Evolutionary conservation across 164 flowering plant species (phyloP), one percentile per base, ranked within the genome.

Genomic region (Chimonanthus praecox): DNA sequence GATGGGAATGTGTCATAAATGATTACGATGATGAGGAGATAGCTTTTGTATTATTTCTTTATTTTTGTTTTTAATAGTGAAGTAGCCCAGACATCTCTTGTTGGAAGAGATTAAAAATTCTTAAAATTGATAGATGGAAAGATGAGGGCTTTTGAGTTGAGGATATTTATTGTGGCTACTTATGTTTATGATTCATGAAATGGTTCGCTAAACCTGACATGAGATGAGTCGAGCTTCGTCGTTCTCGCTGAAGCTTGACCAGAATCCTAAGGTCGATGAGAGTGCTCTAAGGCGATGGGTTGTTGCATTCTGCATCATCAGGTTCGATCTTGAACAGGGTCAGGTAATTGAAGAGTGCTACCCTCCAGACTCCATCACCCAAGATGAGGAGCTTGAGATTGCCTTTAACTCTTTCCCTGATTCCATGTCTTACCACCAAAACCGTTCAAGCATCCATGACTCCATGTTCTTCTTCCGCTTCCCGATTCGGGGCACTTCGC

Each of bases 321-420:
- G 97, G 78, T 96, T 96, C 78, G 99, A 96, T 81, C 95, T 96
- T 7, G 97, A 96, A 72, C 98, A 89, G 68, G 99, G 99, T 63
- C 99, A 96, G 89, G 87, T 96, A 45, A 89, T 94, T 74, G 99
- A 96, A 78, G 97, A 96, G 77, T 92, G 96, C 78, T 91, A 84
- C 72, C 99, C 99, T 46, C 88, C 92, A 10, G 89, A 81, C 60
- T 85, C 84, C 73, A 82, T 96, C 70, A 79, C 88, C 47, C 89
- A 86, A 67, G 92, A 87, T 50, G 98, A 96, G 79, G 98, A 96
- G 78, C 90, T 91, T 50, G 91, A 89, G 80, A 82, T 94, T 68
- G 92, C 97, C 3, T 92, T 88, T 72, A 91, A 82, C 78, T 96
- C 99, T 5, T 96, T 96, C 77, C 98, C 99, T 0, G 99, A 96